Conservation (phyloP, 2,329 filamentous ascomycete species). For the Teratosphaeria epicoccoides region DNA sequence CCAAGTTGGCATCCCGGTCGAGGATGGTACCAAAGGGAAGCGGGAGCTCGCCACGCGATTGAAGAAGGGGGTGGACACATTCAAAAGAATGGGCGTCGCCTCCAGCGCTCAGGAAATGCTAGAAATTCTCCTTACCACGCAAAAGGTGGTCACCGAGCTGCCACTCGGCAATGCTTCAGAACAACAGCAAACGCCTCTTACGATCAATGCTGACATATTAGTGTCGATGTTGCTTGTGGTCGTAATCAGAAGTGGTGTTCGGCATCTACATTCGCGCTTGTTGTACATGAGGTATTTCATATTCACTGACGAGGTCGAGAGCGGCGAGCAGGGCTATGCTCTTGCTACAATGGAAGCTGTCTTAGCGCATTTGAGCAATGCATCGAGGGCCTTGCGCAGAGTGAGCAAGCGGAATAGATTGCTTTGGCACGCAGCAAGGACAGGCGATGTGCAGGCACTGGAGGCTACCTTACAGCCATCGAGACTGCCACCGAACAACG, state of each 20-base stretch:
- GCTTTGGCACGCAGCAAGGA: constrained; percentile 75
- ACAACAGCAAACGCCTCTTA: constrained; percentile 48
- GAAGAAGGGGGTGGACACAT: constrained; percentile 71
- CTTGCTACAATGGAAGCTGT: constrained; percentile 94
- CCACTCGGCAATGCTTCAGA: background rate
- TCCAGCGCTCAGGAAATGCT: constrained; percentile 84
- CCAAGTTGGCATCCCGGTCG: constrained; percentile 80
- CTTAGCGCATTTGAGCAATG: constrained; percentile 71
- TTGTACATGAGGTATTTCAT: constrained; percentile 97
- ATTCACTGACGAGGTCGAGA: constrained; percentile 95
- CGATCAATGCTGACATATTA: constrained; percentile 78
- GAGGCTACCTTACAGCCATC: constrained; percentile 66
- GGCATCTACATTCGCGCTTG: constrained; percentile 76
- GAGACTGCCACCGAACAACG: constrained; percentile 7
- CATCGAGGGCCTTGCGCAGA: constrained; percentile 69
- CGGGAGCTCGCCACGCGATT: constrained; percentile 69
- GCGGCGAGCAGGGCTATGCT: constrained; percentile 89
- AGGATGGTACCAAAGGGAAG: constrained; percentile 67
- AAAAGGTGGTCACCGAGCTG: constrained; percentile 64
- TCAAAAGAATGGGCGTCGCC: constrained; percentile 70
- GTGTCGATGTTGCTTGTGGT: constrained; percentile 87
- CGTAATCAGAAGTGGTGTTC: constrained; percentile 79
- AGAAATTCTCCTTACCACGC: constrained; percentile 63
- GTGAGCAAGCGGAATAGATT: constrained; percentile 78
- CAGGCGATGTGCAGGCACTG: constrained; percentile 65